phyloP scores from a whole-genome alignment of 306 rosid species.

The Prunus davidiana region DNA sequence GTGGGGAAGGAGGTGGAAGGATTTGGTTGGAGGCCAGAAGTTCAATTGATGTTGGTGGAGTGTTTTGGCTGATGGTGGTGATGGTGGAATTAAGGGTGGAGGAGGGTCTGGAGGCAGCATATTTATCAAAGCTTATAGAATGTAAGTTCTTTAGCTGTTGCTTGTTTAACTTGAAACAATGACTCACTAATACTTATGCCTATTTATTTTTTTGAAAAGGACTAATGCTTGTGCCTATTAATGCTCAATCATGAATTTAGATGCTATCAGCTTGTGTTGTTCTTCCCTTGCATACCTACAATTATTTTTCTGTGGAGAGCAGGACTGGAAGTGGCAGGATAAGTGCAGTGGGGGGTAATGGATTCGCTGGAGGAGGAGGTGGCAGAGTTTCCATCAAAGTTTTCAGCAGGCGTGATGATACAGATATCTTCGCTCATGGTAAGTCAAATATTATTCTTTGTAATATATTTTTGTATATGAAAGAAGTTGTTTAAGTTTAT shows the following conservation, averaged over 20 bases:
- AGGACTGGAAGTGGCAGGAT: conserved; percentile 90
- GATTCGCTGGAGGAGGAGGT: conserved; percentile 98
- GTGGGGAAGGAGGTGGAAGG: conserved; percentile 97
- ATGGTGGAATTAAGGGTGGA: conserved; percentile 87
- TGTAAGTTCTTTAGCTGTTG: conserved; percentile 45
- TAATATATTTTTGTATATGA: neutral
- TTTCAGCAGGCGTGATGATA: conserved; percentile 78
- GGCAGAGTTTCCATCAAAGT: conserved; percentile 81
- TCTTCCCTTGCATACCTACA: conserved; percentile 19
- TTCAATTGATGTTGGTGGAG: conserved; percentile 44
- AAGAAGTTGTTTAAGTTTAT: neutral
- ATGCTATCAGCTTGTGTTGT: too few species aligned
- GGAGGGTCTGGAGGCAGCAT: conserved; percentile 99
- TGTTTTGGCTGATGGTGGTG: conserved; percentile 81
- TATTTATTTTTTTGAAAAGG: neutral
- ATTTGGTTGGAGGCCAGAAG: conserved; percentile 43
- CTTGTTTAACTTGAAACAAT: neutral
- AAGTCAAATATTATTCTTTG: conserved; percentile 28
- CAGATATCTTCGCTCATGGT: conserved; percentile 74
- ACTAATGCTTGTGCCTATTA: too few species aligned
- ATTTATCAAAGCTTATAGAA: conserved; percentile 58
- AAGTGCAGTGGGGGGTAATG: conserved; percentile 84
- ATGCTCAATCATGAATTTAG: too few species aligned
- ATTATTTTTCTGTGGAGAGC: conserved; percentile 42
- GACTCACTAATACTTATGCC: conserved; percentile 1